phyloP scores from a whole-genome alignment of 2,329 filamentous ascomycete genomes.

The Ceratocystis lukuohia region DNA sequence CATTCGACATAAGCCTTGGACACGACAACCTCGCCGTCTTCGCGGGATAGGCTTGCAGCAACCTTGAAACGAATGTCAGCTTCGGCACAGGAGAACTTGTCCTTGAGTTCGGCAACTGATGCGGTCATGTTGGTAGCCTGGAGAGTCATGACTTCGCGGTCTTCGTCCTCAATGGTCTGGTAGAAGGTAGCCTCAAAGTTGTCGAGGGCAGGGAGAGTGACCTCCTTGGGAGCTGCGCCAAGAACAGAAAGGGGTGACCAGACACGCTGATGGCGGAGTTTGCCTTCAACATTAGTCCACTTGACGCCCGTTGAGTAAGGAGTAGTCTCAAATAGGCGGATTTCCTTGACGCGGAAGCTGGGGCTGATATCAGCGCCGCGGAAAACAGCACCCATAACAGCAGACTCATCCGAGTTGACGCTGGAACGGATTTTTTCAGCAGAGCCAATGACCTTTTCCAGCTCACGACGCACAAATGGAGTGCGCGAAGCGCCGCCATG shows the following conservation, averaged over 20 bases:
- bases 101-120: slow-evolving; percentile 63
- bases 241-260: slow-evolving; percentile 67
- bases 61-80: slow-evolving; percentile 71
- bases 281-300: slow-evolving; percentile 55
- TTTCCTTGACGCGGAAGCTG: slow-evolving; percentile 96
- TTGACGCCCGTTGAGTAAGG: slow-evolving; percentile 62
- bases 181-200: slow-evolving; percentile 73
- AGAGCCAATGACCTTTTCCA: slow-evolving; percentile 61
- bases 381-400: slow-evolving; percentile 91
- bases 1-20: slow-evolving; percentile 68
- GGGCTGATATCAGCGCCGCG: slow-evolving; percentile 84
- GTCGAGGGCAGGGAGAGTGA: slow-evolving; percentile 67
- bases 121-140: slow-evolving; percentile 76
- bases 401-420: slow-evolving; percentile 93
- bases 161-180: slow-evolving; percentile 49
- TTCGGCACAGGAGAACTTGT: slow-evolving; percentile 63
- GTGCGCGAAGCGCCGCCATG: slow-evolving; percentile 84
- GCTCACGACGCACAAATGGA: slow-evolving; percentile 81
- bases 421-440: slow-evolving; percentile 76
- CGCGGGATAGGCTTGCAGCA: slow-evolving; percentile 53
- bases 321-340: slow-evolving; percentile 64
- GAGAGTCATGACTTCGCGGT: slow-evolving; percentile 52
- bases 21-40: slow-evolving; percentile 71
- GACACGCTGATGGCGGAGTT: slow-evolving; percentile 65
- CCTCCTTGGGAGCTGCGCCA: slow-evolving; percentile 64